Evolutionary conservation across 2,329 filamentous ascomycete species (phyloP), one percentile per base, ranked within the genome.

Genomic region (Penicillium brasilianum): DNA sequence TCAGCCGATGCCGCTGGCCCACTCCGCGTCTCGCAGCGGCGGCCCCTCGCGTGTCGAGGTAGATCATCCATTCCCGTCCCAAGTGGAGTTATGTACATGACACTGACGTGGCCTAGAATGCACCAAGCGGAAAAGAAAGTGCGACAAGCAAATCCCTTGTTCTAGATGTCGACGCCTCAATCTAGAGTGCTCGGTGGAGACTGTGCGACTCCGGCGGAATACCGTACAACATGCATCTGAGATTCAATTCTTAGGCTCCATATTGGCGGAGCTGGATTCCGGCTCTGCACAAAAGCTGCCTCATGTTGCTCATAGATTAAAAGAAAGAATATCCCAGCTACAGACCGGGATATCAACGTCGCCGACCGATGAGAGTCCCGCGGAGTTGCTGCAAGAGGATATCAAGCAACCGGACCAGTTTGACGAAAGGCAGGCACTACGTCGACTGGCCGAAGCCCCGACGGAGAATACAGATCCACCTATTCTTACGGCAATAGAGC

Each of bases 401-500:
- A n/a, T 30, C 16, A 61, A 57, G 25, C 30, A 57, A 16, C 30
- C 55, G 0, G 62, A 57, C 16, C 53, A 43, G 7, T 39, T 28
- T 13, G 59, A 60, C 28, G 58, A 53, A 44, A 59, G 62, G 39
- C 36, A 41, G 30, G 37, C 52, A 7, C 56, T 18, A 6, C 46
- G 39, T 36, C 57, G 16, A 20, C 55, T 66, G 34, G 44, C 43
- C 16, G 65, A 70, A 13, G 55, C 36, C 16, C 44, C 61, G 5
- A 41, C 60, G 9, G 58, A 68, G 20, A 62, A 60, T 46, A 67
- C 65, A 22, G 68, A 72, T 37, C 60, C 72, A 2, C 69, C 74
- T 0, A 66, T 72, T 20, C 61, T 77, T 20, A 75, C 73, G 0
- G 72, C 73, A 1, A 70, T 78, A 13, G 76, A 78, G 62, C 72